Conservation (phyloP, 306 rosid genomes). For the Glycine latifolia region DNA sequence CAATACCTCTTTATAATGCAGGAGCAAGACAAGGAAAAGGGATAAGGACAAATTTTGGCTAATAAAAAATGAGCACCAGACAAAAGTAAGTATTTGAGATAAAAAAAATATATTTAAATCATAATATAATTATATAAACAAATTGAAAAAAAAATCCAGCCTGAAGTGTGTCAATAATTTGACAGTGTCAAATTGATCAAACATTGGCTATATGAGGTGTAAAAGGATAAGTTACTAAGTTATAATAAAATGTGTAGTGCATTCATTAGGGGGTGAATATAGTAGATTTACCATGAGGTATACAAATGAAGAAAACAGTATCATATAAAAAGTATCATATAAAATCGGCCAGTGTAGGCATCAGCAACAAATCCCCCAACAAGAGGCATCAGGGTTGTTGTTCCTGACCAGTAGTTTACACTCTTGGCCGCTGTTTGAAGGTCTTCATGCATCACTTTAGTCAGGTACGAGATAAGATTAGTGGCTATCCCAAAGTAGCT, state of each 20-base stretch:
- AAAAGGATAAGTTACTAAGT: not conserved
- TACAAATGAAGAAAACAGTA: slow-evolving; percentile 53
- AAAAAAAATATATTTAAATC: too few relatives aligned
- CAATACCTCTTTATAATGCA: too few relatives aligned
- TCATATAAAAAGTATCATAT: slow-evolving; percentile 53
- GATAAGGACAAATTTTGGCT: too few relatives aligned
- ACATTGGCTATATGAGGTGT: not conserved
- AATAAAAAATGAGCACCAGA: too few relatives aligned
- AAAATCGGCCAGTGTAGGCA: slow-evolving; percentile 63
- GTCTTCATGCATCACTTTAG: slow-evolving; percentile 61
- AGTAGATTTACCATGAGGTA: slow-evolving; percentile 54
- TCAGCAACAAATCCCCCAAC: slow-evolving; percentile 62
- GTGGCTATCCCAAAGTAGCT: slow-evolving; percentile 56
- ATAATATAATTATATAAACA: not conserved
- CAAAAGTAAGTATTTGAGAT: too few relatives aligned
- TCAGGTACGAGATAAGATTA: slow-evolving; percentile 59
- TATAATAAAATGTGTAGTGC: not conserved
- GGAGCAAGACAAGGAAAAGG: too few relatives aligned
- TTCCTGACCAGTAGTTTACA: slow-evolving; percentile 68
- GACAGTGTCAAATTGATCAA: too few relatives aligned
- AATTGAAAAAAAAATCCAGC: not conserved
- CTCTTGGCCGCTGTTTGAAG: slow-evolving; percentile 61
- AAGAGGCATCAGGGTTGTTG: slow-evolving; percentile 62
- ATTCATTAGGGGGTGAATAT: not conserved
- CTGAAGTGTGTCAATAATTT: not conserved